Percentiles rank a stretch among this genome's conserved stretches.
Conservation (phyloP, 345 rosid species). For the Physaria fendleri region DNA sequence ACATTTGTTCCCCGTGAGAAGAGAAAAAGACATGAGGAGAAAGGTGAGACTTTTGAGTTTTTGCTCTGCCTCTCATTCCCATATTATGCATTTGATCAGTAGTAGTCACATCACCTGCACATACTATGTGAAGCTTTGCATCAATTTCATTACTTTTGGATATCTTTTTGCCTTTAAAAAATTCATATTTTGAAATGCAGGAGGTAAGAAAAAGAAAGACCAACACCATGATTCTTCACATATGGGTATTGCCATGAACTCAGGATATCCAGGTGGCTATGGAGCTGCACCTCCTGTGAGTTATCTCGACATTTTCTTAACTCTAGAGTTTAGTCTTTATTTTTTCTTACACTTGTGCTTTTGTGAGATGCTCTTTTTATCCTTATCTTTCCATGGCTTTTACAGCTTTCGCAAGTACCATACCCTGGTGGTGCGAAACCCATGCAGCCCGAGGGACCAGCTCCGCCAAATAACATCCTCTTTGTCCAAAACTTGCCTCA, state of each 20-base stretch:
- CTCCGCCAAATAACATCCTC: slow-evolving; percentile 88
- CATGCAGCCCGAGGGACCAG: slow-evolving; percentile 74
- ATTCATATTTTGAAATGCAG: too few relatives aligned
- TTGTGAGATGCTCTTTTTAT: background rate
- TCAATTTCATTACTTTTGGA: background rate
- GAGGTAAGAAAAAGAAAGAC: slow-evolving; percentile 83
- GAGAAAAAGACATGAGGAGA: slow-evolving; percentile 88
- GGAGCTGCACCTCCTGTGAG: slow-evolving; percentile 90
- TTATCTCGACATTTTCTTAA: background rate
- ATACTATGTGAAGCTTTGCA: background rate
- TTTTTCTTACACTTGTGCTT: too few relatives aligned
- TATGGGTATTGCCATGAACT: slow-evolving; percentile 43
- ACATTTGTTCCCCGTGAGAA: slow-evolving; percentile 96
- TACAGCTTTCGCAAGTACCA: slow-evolving; percentile 83
- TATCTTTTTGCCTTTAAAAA: too few relatives aligned
- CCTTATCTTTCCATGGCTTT: slow-evolving; percentile 2
- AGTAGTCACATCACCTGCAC: background rate
- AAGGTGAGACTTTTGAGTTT: slow-evolving; percentile 39
- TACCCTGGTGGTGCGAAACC: slow-evolving; percentile 58
- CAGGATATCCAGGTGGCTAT: slow-evolving; percentile 64
- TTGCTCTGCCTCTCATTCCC: background rate
- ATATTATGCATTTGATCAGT: background rate
- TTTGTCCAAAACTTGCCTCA: slow-evolving; percentile 91
- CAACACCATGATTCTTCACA: slow-evolving; percentile 69
- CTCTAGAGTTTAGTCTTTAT: background rate